A percentile compares a stretch with the other conserved stretches of the same genome.
These are phyloP conservation scores for Pythium vanterpoolii DNA, from an alignment of 352 stramenopile species.

Conservation along the genomic window DNA sequence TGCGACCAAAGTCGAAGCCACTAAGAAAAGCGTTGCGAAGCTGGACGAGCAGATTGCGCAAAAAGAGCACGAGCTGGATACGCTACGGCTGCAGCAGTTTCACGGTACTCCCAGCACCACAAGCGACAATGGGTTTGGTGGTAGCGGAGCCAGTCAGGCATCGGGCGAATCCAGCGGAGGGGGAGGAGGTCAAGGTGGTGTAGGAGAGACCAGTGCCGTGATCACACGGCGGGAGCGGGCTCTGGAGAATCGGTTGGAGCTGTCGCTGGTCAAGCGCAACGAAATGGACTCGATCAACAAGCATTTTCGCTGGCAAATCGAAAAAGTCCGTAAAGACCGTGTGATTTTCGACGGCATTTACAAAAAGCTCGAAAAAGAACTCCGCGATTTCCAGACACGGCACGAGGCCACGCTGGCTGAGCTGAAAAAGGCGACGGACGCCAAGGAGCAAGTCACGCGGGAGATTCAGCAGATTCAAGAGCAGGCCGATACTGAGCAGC, in stretches of 20 bases:
- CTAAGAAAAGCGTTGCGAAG: slow-evolving; percentile 38
- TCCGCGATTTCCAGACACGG: slow-evolving; percentile 42
- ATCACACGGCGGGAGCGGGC: slow-evolving; percentile 46
- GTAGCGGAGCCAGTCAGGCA: neutral
- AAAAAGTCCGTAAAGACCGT: slow-evolving; percentile 63
- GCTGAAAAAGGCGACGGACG: slow-evolving; percentile 38
- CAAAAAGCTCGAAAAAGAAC: slow-evolving; percentile 81
- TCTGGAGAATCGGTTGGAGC: slow-evolving; percentile 71
- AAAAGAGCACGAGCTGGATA: slow-evolving; percentile 47
- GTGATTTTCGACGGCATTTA: slow-evolving; percentile 84
- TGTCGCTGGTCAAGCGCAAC: slow-evolving; percentile 77
- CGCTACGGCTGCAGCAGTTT: slow-evolving; percentile 34
- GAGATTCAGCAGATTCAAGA: slow-evolving; percentile 53
- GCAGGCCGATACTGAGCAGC: slow-evolving; percentile 48
- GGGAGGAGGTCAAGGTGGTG: neutral
- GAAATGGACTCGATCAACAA: slow-evolving; percentile 84
- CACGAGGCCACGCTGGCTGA: slow-evolving; percentile 48
- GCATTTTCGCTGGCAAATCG: slow-evolving; percentile 61
- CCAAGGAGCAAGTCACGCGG: slow-evolving; percentile 38
- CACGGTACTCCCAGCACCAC: neutral
- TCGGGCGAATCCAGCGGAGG: neutral
- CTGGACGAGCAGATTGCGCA: slow-evolving; percentile 44
- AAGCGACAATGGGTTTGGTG: neutral
- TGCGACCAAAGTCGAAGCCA: slow-evolving; percentile 42
- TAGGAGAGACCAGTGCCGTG: slow-evolving; percentile 38